Percentiles rank a stretch among this genome's conserved stretches.
Evolutionary conservation across 2,329 filamentous ascomycete species (phyloP).

Genomic region (Xylariaceae sp.): DNA sequence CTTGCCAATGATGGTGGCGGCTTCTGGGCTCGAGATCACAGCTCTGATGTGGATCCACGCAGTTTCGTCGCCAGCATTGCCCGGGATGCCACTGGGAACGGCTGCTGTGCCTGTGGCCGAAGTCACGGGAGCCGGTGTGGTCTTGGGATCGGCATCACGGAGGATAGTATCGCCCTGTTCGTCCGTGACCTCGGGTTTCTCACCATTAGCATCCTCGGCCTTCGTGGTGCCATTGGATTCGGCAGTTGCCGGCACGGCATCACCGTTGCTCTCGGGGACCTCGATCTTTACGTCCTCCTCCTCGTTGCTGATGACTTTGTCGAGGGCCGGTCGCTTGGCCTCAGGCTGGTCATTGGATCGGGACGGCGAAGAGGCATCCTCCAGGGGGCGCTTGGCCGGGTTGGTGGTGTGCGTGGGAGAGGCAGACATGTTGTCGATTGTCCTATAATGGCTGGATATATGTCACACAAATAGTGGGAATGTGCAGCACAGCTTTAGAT

Average conservation of each 20-base stretch:
- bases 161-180: slow-evolving; percentile 68
- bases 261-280: slow-evolving; percentile 38
- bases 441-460: slow-evolving; percentile 32
- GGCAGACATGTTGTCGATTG: slow-evolving; percentile 63
- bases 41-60: slow-evolving; percentile 96
- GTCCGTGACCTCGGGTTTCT: slow-evolving; percentile 52
- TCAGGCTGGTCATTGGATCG: slow-evolving; percentile 90
- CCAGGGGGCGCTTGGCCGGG: slow-evolving; percentile 85
- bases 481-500: slow-evolving; percentile 27
- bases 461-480: slow-evolving; percentile 17
- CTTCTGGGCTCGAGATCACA: slow-evolving; percentile 95
- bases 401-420: slow-evolving; percentile 65
- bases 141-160: slow-evolving; percentile 59
- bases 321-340: slow-evolving; percentile 91
- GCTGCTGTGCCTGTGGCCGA: slow-evolving; percentile 32
- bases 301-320: slow-evolving; percentile 77
- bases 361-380: slow-evolving; percentile 94
- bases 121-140: slow-evolving; percentile 38
- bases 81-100: slow-evolving; percentile 39
- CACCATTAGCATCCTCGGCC: slow-evolving; percentile 48
- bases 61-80: slow-evolving; percentile 76
- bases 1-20: slow-evolving; percentile 97
- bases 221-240: slow-evolving; percentile 46
- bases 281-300: slow-evolving; percentile 41
- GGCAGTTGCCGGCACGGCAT: slow-evolving; percentile 35